phyloP scores from a whole-genome alignment of 805 yeast genomes.

The Ascoidea rubescens region DNA sequence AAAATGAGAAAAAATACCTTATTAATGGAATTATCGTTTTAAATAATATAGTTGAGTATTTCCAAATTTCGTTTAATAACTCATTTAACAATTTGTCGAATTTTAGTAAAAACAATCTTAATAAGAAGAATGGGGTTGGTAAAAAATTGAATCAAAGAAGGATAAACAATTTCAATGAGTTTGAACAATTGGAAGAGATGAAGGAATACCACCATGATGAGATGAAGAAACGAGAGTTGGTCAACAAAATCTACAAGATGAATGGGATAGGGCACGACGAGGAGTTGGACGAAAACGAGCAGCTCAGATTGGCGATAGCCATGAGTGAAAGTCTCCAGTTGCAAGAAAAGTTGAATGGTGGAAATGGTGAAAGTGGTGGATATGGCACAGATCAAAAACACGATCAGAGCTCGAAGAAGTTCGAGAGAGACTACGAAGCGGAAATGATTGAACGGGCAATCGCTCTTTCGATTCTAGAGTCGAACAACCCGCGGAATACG shows the following conservation, averaged over 20 bases:
- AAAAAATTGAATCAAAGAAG: conserved; percentile 1
- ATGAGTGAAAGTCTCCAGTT: conserved; percentile 5
- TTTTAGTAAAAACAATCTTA: background rate
- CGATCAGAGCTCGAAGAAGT: background rate
- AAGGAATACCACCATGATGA: conserved; percentile 4
- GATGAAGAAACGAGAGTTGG: background rate
- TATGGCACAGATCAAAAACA: conserved; percentile 1
- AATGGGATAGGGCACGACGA: conserved; percentile 3
- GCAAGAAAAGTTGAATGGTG: background rate
- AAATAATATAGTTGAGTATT: conserved; percentile 8
- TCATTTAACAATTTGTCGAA: conserved; percentile 1
- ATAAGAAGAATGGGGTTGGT: background rate
- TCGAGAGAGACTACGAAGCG: background rate
- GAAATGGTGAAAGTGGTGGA: background rate
- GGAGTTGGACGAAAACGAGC: conserved; percentile 7
- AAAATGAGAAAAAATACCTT: background rate
- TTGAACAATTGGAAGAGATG: conserved; percentile 2
- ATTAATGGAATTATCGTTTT: conserved; percentile 6
- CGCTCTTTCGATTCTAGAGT: too few relatives aligned
- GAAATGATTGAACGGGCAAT: too few relatives aligned
- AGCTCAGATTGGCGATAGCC: conserved; percentile 7
- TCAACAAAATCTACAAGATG: conserved; percentile 2
- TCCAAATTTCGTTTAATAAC: conserved; percentile 9
- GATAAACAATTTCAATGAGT: background rate
- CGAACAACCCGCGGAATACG: too few relatives aligned